Percentiles rank a stretch among this genome's conserved stretches.
These are phyloP conservation scores for Kuraishia capsulata DNA, from an alignment of 805 yeast species.

Conservation along the genomic window DNA sequence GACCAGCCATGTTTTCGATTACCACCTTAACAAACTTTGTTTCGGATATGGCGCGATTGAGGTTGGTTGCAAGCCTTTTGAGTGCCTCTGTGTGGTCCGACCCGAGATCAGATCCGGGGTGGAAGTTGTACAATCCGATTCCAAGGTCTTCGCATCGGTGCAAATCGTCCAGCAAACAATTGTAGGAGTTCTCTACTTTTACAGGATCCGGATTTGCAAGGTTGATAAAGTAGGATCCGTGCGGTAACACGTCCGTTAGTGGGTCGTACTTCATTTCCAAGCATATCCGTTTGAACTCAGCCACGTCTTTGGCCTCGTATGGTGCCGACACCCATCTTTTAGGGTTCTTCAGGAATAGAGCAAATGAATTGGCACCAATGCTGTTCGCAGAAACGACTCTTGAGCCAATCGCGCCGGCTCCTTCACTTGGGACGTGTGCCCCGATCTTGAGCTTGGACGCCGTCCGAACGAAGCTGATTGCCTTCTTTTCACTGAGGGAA, in stretches of 20 bases:
- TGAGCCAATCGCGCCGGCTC: conserved; percentile 45
- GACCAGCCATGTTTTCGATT: conserved; percentile 97
- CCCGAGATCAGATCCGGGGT: conserved; percentile 83
- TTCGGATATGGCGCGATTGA: conserved; percentile 66
- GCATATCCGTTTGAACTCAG: conserved; percentile 57
- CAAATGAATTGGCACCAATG: conserved; percentile 73
- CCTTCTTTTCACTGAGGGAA: neutral
- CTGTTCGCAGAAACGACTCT: conserved; percentile 30
- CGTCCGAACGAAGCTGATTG: neutral
- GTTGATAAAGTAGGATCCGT: conserved; percentile 90
- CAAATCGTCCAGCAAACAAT: conserved; percentile 78
- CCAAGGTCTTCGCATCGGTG: conserved; percentile 77
- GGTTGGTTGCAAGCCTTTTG: conserved; percentile 61
- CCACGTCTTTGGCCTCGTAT: conserved; percentile 56
- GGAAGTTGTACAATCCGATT: conserved; percentile 84
- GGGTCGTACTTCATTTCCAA: conserved; percentile 59
- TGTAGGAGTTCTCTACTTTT: conserved; percentile 68
- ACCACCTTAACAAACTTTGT: conserved; percentile 81
- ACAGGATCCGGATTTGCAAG: conserved; percentile 83
- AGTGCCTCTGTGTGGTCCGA: conserved; percentile 58
- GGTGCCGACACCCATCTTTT: conserved; percentile 86
- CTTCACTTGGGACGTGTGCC: conserved; percentile 80
- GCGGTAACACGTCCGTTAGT: conserved; percentile 76
- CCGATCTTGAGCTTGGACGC: conserved; percentile 38
- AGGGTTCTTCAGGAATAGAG: conserved; percentile 84